Evolutionary conservation across 2,329 filamentous ascomycete species (phyloP).

Genomic region (Diplocarpon mali): DNA sequence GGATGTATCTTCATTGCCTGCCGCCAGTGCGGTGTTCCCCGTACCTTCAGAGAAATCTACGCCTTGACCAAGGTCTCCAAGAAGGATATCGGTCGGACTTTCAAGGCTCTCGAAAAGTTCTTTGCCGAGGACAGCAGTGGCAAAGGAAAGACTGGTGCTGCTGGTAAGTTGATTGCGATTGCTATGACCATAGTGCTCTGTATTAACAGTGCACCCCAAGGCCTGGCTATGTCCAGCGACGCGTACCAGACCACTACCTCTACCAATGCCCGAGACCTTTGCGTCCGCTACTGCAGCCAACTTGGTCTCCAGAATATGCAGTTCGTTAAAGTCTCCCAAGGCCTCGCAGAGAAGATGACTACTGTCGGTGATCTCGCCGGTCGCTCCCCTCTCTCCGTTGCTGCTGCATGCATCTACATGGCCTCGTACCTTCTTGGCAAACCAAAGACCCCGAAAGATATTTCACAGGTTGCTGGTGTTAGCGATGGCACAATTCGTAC

Average conservation of each 20-base stretch:
- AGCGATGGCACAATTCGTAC: conserved; percentile 96
- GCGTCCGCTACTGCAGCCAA: conserved; percentile 79
- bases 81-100: conserved; percentile 93
- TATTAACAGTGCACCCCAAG: conserved; percentile 25
- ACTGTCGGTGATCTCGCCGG: conserved; percentile 70
- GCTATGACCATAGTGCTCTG: conserved; percentile 13
- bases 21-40: conserved; percentile 73
- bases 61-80: conserved; percentile 87
- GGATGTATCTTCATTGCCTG: conserved; percentile 97
- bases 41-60: conserved; percentile 91
- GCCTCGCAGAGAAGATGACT: conserved; percentile 67
- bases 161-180: conserved; percentile 37
- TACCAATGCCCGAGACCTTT: conserved; percentile 74
- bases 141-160: conserved; percentile 37
- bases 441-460: conserved; percentile 71
- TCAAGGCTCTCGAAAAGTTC: conserved; percentile 87
- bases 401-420: conserved; percentile 95
- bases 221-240: conserved; percentile 29
- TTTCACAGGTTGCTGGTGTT: conserved; percentile 73
- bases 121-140: conserved; percentile 62
- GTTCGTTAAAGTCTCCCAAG: conserved; percentile 69
- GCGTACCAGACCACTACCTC: conserved; percentile 65
- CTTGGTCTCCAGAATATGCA: conserved; percentile 62
- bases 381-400: conserved; percentile 85
- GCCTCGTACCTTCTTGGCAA: conserved; percentile 78